These are phyloP conservation scores for Kluyveromyces aestuarii DNA, from an alignment of 805 yeast genomes.

Conservation along the genomic window DNA sequence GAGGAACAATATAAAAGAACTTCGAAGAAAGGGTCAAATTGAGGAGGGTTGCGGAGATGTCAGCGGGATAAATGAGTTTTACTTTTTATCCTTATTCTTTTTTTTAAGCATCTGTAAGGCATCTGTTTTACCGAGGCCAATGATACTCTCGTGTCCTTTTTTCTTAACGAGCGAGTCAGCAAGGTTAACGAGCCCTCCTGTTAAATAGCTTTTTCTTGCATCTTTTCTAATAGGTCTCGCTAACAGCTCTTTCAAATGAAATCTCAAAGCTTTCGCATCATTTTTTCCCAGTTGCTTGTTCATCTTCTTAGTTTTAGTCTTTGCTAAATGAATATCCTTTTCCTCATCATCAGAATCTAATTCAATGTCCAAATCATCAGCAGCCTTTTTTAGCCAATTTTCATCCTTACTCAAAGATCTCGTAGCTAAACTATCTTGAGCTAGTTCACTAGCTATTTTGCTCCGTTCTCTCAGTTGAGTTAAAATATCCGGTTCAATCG, in stretches of 20 bases:
- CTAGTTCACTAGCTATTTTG: constrained; percentile 58
- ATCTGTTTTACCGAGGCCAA: constrained; percentile 59
- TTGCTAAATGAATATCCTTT: constrained; percentile 38
- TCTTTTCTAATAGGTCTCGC: constrained; percentile 49
- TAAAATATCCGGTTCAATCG: constrained; percentile 68
- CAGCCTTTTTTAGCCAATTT: constrained; percentile 81
- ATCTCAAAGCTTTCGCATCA: constrained; percentile 38
- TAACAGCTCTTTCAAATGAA: constrained; percentile 46
- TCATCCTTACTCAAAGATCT: constrained; percentile 59
- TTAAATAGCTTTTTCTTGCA: constrained; percentile 61
- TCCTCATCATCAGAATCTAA: constrained; percentile 59
- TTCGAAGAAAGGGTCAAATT: no score
- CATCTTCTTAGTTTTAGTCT: constrained; percentile 49
- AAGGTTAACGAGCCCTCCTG: constrained; percentile 68
- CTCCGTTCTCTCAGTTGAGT: constrained; percentile 63
- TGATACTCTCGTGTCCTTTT: constrained; percentile 52
- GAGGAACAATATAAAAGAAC: not conserved
- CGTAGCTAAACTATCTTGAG: constrained; percentile 57
- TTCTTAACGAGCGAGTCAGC: constrained; percentile 71
- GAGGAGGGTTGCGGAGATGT: not conserved
- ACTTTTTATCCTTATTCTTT: constrained; percentile 10
- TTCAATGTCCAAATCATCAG: constrained; percentile 85
- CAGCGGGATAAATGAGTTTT: not conserved
- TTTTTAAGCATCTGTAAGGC: constrained; percentile 56
- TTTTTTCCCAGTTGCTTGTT: constrained; percentile 44